Evolutionary conservation across 2,329 filamentous ascomycete species (phyloP).

Genomic region (Fusarium brevicatenulatum): DNA sequence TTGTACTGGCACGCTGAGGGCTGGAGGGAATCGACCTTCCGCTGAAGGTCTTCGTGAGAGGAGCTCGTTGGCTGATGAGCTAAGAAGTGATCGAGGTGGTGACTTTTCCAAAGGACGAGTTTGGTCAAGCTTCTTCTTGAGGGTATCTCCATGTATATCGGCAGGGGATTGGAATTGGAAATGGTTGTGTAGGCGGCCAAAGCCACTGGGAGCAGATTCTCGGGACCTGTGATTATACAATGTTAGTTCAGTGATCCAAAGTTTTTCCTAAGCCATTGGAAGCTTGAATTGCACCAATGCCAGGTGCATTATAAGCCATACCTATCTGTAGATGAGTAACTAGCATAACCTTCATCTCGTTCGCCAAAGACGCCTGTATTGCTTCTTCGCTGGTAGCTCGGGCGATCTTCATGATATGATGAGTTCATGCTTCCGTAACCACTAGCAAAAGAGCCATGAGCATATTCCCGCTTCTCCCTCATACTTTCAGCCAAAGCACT

Average conservation of each 20-base stretch:
- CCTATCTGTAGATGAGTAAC: constrained; percentile 54
- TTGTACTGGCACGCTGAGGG: constrained; percentile 57
- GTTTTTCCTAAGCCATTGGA: background rate
- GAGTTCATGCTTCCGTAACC: constrained; percentile 55
- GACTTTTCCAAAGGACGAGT: constrained; percentile 58
- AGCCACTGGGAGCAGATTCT: constrained; percentile 54
- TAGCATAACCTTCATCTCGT: constrained; percentile 57
- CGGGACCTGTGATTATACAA: constrained; percentile 49
- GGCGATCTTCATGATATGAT: constrained; percentile 49
- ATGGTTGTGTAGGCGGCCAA: constrained; percentile 62
- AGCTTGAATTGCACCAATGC: constrained; percentile 1
- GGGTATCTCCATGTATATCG: constrained; percentile 59
- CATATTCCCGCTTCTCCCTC: constrained; percentile 45
- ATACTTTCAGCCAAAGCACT: constrained; percentile 45
- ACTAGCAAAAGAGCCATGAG: constrained; percentile 49
- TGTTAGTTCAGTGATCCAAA: constrained; percentile 29
- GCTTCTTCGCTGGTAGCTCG: constrained; percentile 48
- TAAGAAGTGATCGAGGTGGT: constrained; percentile 57
- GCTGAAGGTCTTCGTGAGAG: constrained; percentile 50
- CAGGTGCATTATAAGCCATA: constrained; percentile 31
- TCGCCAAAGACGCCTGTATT: constrained; percentile 33
- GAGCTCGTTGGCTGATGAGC: constrained; percentile 54
- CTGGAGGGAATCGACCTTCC: constrained; percentile 55
- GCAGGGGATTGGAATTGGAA: constrained; percentile 60
- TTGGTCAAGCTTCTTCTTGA: constrained; percentile 67